Conservation (phyloP, 371 early-diverging fungal genomes). For the Chytridiales sp. region DNA sequence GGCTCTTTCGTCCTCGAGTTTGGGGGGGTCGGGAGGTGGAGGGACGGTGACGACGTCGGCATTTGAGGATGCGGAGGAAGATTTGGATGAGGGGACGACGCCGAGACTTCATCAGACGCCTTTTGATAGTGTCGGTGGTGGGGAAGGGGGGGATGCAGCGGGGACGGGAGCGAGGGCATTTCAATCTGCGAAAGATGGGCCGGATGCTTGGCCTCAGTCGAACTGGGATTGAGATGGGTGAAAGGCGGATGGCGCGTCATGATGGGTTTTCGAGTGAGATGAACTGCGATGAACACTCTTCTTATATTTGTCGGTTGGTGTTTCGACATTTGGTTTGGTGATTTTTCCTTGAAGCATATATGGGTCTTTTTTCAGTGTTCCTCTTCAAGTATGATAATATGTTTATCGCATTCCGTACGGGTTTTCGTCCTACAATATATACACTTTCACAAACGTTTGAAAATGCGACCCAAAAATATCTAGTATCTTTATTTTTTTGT, state of each 20-base stretch:
- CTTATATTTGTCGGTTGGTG: background rate
- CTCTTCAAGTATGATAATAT: background rate
- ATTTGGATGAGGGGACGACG: too few relatives aligned
- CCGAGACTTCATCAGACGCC: too few relatives aligned
- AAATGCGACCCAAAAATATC: background rate
- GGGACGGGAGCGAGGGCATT: background rate
- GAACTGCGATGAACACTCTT: background rate
- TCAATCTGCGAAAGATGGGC: background rate
- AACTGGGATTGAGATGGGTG: background rate
- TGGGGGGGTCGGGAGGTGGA: background rate
- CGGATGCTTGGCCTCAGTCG: background rate
- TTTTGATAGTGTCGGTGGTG: too few relatives aligned
- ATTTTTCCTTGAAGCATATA: background rate
- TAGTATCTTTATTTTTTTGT: background rate
- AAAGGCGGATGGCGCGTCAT: too few relatives aligned
- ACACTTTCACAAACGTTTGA: background rate
- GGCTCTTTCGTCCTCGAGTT: background rate
- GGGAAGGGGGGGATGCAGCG: constrained; percentile 1
- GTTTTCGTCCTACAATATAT: background rate
- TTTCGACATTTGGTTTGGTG: background rate
- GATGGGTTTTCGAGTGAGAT: background rate
- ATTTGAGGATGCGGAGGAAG: too few relatives aligned
- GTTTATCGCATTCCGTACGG: background rate
- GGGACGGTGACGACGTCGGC: background rate
- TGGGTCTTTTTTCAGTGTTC: background rate